Evolutionary conservation across 169 alveolate genomes (phyloP), one percentile per base, ranked within the genome.

Genomic region (Cryptosporidium meleagridis): DNA sequence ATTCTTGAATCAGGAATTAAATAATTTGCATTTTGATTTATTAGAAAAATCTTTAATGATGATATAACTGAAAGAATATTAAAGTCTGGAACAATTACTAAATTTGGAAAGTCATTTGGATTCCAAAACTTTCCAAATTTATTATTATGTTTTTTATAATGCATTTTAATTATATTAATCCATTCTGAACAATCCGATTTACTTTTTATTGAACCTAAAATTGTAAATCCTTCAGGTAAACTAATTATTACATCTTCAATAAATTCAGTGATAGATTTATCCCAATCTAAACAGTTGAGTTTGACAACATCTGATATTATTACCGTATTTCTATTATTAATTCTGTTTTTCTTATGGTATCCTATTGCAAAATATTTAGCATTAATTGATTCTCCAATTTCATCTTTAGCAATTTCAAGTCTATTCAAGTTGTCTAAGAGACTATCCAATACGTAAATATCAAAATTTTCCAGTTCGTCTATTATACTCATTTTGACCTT

Each of bases 351-450:
- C 7, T 73, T 33, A 23, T 35, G 58, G 37, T 53, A 73, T 9
- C 86, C 86, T n/a, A 73, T 59, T 10, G 53, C 86, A 73, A 73
- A 73, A 31, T 73, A 73, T 55, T 53, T 73, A 16, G 39, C 86
- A 55, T 73, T 73, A 14, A 73, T 10, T 18, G 71, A 23, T n/a
- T 73, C 86, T 14, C 86, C 86, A 14, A 73, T 59, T 23, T 73
- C 72, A 29, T 59, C 86, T 29, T 73, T 44, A 5, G 68, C 37
- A 14, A 73, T 73, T 18, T 59, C 86, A 4, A 55, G 52, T 35
- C 35, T 59, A 37, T 73, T 73, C n/a, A 73, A 37, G 23, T 23
- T 39, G 33, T 31, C 4, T 7, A 73, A 29, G 10, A 73, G 48
- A 9, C 55, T 31, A 16, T 55, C 71, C 39, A 73, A 23, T 21